These are phyloP conservation scores for Boletus rubescentipes DNA, from an alignment of 768 basidiomycete species.

Conservation along the genomic window DNA sequence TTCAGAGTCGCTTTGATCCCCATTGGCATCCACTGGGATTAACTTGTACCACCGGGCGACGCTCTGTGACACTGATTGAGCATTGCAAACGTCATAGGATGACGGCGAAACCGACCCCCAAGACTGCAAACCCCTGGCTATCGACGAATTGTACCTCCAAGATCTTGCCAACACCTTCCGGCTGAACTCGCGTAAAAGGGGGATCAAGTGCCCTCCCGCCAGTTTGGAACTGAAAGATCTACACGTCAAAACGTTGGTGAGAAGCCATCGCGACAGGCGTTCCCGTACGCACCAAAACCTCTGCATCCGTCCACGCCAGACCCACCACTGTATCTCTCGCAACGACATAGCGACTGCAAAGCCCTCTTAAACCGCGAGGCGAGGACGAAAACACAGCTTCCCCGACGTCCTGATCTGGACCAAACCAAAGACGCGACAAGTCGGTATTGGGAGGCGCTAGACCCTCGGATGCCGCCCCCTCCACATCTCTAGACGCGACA, in stretches of 20 bases:
- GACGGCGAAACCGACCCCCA: constrained; percentile 22
- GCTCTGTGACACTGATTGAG: constrained; percentile 12
- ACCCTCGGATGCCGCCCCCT: constrained; percentile 27
- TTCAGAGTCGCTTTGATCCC: constrained; percentile 6
- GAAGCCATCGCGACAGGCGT: not conserved
- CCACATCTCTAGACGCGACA: constrained; percentile 25
- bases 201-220: not conserved
- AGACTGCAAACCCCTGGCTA: constrained; percentile 20
- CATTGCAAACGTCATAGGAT: not conserved
- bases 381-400: constrained; percentile 16
- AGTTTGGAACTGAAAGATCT: constrained; percentile 24
- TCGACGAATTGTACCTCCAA: constrained; percentile 23
- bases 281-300: constrained; percentile 25
- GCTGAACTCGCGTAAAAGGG: constrained; percentile 15
- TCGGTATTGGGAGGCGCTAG: constrained; percentile 25
- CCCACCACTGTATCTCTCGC: constrained; percentile 35
- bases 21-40: constrained; percentile 8
- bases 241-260: not conserved
- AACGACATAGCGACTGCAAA: constrained; percentile 22
- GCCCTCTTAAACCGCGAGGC: constrained; percentile 11
- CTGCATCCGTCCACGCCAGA: constrained; percentile 47
- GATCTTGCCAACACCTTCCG: constrained; percentile 22
- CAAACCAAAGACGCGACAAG: constrained; percentile 25
- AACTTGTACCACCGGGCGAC: constrained; percentile 23
- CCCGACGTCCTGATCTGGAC: constrained; percentile 22